A percentile compares a stretch with the other conserved stretches of the same genome.
phyloP scores from a whole-genome alignment of 1,284 basidiomycete species.

The Marasmius tenuissimus region DNA sequence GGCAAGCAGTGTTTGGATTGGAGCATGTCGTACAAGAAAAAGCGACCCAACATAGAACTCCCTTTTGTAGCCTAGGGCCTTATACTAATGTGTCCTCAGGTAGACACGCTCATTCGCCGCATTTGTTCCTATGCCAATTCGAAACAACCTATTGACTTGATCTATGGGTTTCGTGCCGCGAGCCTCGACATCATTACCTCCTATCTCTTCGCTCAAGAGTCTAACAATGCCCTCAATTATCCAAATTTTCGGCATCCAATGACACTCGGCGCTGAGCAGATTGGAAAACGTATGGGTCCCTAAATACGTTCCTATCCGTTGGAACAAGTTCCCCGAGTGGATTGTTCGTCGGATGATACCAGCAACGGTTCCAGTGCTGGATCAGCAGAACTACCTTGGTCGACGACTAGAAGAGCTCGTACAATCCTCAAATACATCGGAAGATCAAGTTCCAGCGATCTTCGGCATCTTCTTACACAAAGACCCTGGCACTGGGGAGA shows the following conservation, averaged over 20 bases:
- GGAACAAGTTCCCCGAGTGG: not conserved
- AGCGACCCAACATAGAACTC: conserved; percentile 17
- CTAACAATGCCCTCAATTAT: conserved; percentile 16
- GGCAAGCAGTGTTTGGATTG: conserved; percentile 23
- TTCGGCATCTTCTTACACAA: not conserved
- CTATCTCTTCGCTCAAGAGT: conserved; percentile 22
- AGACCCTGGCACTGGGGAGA: not conserved
- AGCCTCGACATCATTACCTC: conserved; percentile 25
- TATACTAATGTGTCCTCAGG: not conserved
- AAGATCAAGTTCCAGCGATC: not conserved
- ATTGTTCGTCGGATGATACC: not conserved
- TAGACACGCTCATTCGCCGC: conserved; percentile 14
- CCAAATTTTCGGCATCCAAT: conserved; percentile 22
- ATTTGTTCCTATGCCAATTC: conserved; percentile 1
- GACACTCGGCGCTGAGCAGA: conserved; percentile 9
- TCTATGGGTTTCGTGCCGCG: conserved; percentile 9
- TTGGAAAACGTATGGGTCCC: conserved; percentile 12
- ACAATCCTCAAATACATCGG: not conserved
- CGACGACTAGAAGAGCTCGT: not conserved
- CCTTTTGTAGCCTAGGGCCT: not conserved
- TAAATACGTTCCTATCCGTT: conserved; percentile 17
- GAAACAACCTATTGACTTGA: conserved; percentile 4
- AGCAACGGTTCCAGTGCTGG: not conserved
- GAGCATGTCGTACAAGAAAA: conserved; percentile 21
- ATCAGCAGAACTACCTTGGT: not conserved